phyloP scores from a whole-genome alignment of 176 grass and related monocot species.

The Metroxylon sagu region DNA sequence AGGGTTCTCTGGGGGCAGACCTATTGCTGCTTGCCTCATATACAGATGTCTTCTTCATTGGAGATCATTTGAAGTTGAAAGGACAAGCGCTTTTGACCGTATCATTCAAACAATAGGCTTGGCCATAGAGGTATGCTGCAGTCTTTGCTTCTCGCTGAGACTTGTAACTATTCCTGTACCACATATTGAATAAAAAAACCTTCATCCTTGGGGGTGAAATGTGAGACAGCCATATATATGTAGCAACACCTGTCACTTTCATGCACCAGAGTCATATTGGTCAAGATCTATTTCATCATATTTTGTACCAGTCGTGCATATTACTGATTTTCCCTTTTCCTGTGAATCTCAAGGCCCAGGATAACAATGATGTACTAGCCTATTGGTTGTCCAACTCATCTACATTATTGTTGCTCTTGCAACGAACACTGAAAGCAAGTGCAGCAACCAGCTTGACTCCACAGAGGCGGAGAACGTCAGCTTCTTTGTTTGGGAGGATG shows the following conservation, averaged over 20 bases:
- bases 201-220: too few species aligned
- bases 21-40: conserved; percentile 90
- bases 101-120: conserved; percentile 93
- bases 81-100: conserved; percentile 86
- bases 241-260: too few species aligned
- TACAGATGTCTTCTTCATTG: conserved; percentile 96
- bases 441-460: conserved; percentile 67
- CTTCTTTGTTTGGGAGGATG: conserved; percentile 80
- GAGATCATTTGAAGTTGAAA: conserved; percentile 99
- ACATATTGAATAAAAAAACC: too few species aligned
- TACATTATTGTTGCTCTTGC: conserved; percentile 77
- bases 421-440: conserved; percentile 92
- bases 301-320: background rate
- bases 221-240: too few species aligned
- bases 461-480: conserved; percentile 79
- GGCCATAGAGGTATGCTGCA: conserved; percentile 63
- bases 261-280: too few species aligned
- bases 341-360: conserved; percentile 42
- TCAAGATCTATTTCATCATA: too few species aligned
- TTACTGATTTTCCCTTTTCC: conserved; percentile 18
- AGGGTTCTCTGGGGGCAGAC: conserved; percentile 75
- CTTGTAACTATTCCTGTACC: too few species aligned
- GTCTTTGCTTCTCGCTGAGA: background rate
- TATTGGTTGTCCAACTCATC: conserved; percentile 99
- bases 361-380: conserved; percentile 71